Evolutionary conservation across 306 rosid species (phyloP), one percentile per base, ranked within the genome.

Genomic region (Casuarina equisetifolia): DNA sequence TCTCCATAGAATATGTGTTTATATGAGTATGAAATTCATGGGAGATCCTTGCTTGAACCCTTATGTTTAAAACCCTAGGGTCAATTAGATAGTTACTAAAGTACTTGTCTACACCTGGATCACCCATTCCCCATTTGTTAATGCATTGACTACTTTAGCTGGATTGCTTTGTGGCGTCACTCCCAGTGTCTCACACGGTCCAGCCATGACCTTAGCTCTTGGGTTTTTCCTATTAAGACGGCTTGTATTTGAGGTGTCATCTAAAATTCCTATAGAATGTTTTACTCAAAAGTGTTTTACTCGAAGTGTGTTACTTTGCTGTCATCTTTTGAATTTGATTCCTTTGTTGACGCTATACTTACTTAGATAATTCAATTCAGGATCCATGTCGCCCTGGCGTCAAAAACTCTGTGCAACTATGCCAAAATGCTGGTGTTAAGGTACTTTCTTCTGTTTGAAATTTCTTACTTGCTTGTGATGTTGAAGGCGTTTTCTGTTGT

Each of bases 381-480:
- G 99, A 96, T 83, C 99, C 99, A 72, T 96, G 98, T 80, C 91
- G 98, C 73, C 88, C 89, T 7, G 89, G 94, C 74, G 98, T 96
- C 45, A 83, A 74, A 78, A 88, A 80, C 66, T 83, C 99, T 4
- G 96, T 96, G 69, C 82, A 54, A 80, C 89, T 96, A 75, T 96
- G 99, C 88, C 96, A 91, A 84, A 90, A 82, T 35, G 96, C 99
- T 59, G 99, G 99, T 63, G 94, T 96, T 72, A 92, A 96, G 99
- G 99, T 96, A 82, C 69, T 35, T 81, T 50, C 78, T 32, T 44
- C 55, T 69, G 54, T 36, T n/a, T 25, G 32, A 32, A 57, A 44
- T n/a, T 52, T 72, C 38, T 67, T 45, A 36, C 16, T 38, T 69
- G 59, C 46, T 70, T 44, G 48, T 64, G 16, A 39, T 80, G 64